Evolutionary conservation across 2,329 filamentous ascomycete species (phyloP).

Genomic region (Endoconidiophora polonica): DNA sequence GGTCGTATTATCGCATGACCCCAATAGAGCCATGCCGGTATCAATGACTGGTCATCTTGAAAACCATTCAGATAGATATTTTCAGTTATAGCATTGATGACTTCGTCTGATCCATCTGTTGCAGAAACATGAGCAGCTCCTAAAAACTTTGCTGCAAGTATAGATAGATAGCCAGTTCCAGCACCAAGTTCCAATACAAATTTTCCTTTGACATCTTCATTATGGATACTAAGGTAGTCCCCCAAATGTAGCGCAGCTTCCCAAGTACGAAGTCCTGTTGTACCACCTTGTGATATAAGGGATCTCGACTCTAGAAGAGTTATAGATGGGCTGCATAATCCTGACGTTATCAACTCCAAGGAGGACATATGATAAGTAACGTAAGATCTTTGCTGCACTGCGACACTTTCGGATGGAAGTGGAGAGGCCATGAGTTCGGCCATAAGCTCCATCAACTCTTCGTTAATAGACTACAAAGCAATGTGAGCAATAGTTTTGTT

Average conservation of each 20-base stretch:
- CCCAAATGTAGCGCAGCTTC: conserved; percentile 62
- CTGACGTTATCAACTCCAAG: neutral
- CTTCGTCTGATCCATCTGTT: conserved; percentile 59
- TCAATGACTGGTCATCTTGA: conserved; percentile 24
- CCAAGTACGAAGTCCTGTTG: conserved; percentile 66
- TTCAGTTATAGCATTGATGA: conserved; percentile 48
- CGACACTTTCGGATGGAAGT: conserved; percentile 44
- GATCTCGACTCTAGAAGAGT: conserved; percentile 53
- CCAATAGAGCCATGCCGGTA: conserved; percentile 34
- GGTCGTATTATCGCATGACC: conserved; percentile 41
- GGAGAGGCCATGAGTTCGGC: conserved; percentile 46
- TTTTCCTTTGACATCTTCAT: conserved; percentile 31
- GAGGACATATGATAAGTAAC: conserved; percentile 51
- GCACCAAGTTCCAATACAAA: conserved; percentile 56
- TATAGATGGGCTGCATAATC: conserved; percentile 22
- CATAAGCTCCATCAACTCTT: conserved; percentile 57
- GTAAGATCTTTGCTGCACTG: conserved; percentile 55
- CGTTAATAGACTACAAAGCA: conserved; percentile 55
- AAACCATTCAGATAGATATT: conserved; percentile 55
- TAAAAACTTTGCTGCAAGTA: conserved; percentile 55
- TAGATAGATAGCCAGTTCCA: conserved; percentile 59
- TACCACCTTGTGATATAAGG: conserved; percentile 53
- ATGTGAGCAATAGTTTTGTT: conserved; percentile 2
- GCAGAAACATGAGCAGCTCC: conserved; percentile 42
- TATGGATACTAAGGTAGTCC: conserved; percentile 42